These are phyloP conservation scores for Crepidotus variabilis DNA, from an alignment of 768 basidiomycete species.

Conservation along the genomic window DNA sequence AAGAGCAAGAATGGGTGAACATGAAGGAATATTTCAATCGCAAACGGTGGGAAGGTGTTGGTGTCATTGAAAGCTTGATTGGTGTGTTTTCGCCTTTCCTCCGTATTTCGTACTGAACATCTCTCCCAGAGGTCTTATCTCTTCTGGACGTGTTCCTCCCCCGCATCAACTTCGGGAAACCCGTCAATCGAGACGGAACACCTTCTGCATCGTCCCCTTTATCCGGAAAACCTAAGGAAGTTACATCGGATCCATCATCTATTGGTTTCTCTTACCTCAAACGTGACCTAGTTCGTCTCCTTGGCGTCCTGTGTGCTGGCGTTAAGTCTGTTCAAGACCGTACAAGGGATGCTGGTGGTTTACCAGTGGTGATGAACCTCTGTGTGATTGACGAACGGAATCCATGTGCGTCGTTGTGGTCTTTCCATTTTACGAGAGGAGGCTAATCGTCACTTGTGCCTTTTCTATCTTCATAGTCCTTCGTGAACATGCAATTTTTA, in stretches of 20 bases:
- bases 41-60: constrained; percentile 36
- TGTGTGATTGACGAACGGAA: constrained; percentile 90
- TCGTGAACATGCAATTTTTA: constrained; percentile 88
- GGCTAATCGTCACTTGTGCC: constrained; percentile 1
- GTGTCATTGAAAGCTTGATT: constrained; percentile 52
- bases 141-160: constrained; percentile 82
- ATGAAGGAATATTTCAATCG: constrained; percentile 42
- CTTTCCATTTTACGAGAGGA: too few relatives aligned
- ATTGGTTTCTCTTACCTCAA: constrained; percentile 83
- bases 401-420: constrained; percentile 63
- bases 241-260: constrained; percentile 8
- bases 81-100: constrained; percentile 35
- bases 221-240: constrained; percentile 29
- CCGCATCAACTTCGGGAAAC: constrained; percentile 76
- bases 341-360: constrained; percentile 65
- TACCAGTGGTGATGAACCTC: constrained; percentile 80
- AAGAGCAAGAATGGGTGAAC: constrained; percentile 18
- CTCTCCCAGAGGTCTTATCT: constrained; percentile 58
- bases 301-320: constrained; percentile 74
- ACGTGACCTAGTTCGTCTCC: constrained; percentile 81
- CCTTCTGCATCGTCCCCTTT: constrained; percentile 13
- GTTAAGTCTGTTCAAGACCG: constrained; percentile 70
- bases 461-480: constrained; percentile 54
- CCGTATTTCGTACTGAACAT: constrained; percentile 9
- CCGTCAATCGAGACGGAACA: constrained; percentile 32